These are phyloP conservation scores for Neonectria ditissima DNA, from an alignment of 2,329 filamentous ascomycete genomes.

Conservation along the genomic window DNA sequence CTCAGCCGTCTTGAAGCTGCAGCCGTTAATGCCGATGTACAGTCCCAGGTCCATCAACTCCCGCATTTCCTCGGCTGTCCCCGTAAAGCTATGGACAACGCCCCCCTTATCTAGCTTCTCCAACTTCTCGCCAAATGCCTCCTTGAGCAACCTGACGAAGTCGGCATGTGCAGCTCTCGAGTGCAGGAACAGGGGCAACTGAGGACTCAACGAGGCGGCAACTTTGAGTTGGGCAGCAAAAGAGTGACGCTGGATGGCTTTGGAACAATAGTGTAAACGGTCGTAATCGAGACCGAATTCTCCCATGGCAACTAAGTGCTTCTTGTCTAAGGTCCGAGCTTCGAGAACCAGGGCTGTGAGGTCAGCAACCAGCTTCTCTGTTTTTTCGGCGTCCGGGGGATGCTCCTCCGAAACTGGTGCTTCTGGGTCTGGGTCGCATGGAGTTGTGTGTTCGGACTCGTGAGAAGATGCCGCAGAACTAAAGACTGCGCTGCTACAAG, in stretches of 20 bases:
- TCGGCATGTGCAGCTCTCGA: conserved; percentile 88
- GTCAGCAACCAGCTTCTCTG: conserved; percentile 63
- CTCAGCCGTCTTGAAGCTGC: conserved; percentile 92
- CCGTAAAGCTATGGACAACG: conserved; percentile 96
- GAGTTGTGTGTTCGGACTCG: conserved; percentile 61
- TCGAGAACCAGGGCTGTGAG: conserved; percentile 74
- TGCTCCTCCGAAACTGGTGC: conserved; percentile 63
- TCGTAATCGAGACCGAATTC: conserved; percentile 98
- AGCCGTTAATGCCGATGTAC: conserved; percentile 96
- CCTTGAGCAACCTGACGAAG: conserved; percentile 79
- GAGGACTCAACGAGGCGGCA: conserved; percentile 74
- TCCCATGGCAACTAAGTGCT: conserved; percentile 80
- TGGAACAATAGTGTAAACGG: conserved; percentile 83
- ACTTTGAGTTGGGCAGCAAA: conserved; percentile 87
- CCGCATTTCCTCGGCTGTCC: conserved; percentile 85
- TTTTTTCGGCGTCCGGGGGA: conserved; percentile 57
- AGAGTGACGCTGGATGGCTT: conserved; percentile 83
- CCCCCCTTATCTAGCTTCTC: conserved; percentile 78
- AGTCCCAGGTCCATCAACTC: conserved; percentile 83
- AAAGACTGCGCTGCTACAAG: conserved; percentile 87
- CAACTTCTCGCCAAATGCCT: conserved; percentile 67
- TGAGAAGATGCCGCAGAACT: conserved; percentile 62
- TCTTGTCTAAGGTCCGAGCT: conserved; percentile 60
- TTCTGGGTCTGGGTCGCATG: conserved; percentile 65
- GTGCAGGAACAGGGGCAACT: conserved; percentile 91